Percentiles rank a stretch among this genome's conserved stretches.
phyloP scores from a whole-genome alignment of 2,329 filamentous ascomycete species.

The Bertia moriformis region DNA sequence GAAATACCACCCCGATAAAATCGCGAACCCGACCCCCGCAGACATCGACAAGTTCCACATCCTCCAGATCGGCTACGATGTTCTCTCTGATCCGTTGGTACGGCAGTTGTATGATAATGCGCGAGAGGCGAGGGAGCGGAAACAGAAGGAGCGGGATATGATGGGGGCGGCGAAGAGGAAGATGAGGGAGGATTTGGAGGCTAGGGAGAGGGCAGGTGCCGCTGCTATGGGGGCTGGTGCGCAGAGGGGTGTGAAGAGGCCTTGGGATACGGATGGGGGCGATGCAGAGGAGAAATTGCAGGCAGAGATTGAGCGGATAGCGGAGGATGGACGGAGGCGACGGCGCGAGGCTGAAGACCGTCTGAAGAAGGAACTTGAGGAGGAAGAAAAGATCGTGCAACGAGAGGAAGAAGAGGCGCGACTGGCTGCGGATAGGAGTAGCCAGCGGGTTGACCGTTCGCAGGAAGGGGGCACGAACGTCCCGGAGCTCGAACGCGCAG shows the following conservation, averaged over 20 bases:
- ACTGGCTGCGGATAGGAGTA: slow-evolving; percentile 7
- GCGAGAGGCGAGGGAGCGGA: slow-evolving; percentile 35
- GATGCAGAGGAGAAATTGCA: slow-evolving; percentile 21
- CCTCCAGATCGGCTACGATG: slow-evolving; percentile 44
- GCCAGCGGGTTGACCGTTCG: slow-evolving; percentile 12
- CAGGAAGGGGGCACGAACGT: slow-evolving; percentile 23
- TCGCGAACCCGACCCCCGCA: slow-evolving; percentile 24
- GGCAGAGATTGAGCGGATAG: slow-evolving; percentile 29
- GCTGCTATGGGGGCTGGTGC: slow-evolving; percentile 16
- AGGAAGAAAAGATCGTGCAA: slow-evolving; percentile 14
- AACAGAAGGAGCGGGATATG: slow-evolving; percentile 35
- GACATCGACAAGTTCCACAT: slow-evolving; percentile 48
- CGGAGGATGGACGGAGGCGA: slow-evolving; percentile 28
- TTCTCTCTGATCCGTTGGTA: slow-evolving; percentile 36
- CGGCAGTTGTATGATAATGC: slow-evolving; percentile 45
- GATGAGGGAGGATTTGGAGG: slow-evolving; percentile 49
- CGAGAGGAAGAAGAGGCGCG: slow-evolving; percentile 8
- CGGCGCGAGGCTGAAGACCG: slow-evolving; percentile 24
- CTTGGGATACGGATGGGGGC: slow-evolving; percentile 21
- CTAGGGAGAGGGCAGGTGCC: slow-evolving; percentile 30
- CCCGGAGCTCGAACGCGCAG: slow-evolving; percentile 36
- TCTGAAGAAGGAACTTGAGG: slow-evolving; percentile 5
- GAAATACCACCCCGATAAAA: slow-evolving; percentile 53
- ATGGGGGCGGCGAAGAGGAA: slow-evolving; percentile 38
- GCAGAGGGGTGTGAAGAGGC: slow-evolving; percentile 29